Evolutionary conservation across 2,329 filamentous ascomycete species (phyloP).

Genomic region (Coniochaeta prunicola): DNA sequence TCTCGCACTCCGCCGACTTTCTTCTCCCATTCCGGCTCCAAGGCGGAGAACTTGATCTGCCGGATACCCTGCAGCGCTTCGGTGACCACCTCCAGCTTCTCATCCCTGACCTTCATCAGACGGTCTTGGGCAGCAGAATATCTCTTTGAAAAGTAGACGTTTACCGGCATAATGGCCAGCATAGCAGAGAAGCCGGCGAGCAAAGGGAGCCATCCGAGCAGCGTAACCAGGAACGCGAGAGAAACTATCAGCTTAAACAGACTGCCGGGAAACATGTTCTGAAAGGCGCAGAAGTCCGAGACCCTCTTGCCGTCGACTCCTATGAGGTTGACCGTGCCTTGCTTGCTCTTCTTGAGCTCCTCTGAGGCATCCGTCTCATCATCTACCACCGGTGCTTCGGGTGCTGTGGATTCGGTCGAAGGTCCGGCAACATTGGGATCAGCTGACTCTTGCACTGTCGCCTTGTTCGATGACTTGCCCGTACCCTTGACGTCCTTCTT

Average conservation of each 20-base stretch:
- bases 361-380: conserved; percentile 39
- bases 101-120: conserved; percentile 69
- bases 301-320: conserved; percentile 69
- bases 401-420: conserved; percentile 14
- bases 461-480: conserved; percentile 35
- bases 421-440: conserved; percentile 15
- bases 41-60: conserved; percentile 77
- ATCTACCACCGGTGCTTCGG: conserved; percentile 26
- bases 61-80: conserved; percentile 73
- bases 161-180: conserved; percentile 58
- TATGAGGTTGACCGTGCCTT: conserved; percentile 70
- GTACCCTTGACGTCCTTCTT: conserved; percentile 69
- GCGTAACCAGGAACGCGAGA: conserved; percentile 55
- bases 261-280: conserved; percentile 57
- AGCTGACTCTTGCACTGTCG: conserved; percentile 21
- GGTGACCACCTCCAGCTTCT: conserved; percentile 68
- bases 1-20: conserved; percentile 60
- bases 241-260: conserved; percentile 58
- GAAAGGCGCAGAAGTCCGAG: conserved; percentile 59
- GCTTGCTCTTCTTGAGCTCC: conserved; percentile 44
- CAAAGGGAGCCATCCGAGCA: conserved; percentile 67
- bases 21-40: conserved; percentile 67
- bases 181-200: conserved; percentile 59
- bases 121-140: conserved; percentile 59
- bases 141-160: conserved; percentile 57